These are phyloP conservation scores for Leishmania gerbilli DNA, from an alignment of 208 protist species.

Conservation along the genomic window DNA sequence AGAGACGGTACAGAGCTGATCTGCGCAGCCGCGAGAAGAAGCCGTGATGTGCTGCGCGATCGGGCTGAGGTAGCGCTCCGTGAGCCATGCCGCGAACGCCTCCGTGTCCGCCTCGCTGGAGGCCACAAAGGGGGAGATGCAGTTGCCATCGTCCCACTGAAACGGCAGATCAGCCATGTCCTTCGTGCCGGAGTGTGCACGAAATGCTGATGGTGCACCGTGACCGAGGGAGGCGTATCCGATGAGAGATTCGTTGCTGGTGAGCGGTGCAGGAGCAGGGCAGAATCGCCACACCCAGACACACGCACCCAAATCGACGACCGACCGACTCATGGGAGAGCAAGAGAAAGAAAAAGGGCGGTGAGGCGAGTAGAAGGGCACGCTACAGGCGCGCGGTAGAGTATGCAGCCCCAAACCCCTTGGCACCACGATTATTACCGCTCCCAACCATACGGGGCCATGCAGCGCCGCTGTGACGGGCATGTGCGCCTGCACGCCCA, in stretches of 20 bases:
- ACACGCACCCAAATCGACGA: background rate
- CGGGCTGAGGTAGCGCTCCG: conserved; percentile 14
- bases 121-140: conserved; percentile 74
- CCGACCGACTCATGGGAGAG: background rate
- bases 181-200: background rate
- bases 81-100: conserved; percentile 45
- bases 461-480: background rate
- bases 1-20: background rate
- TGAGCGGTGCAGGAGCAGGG: background rate
- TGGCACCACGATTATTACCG: background rate
- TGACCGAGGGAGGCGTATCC: background rate
- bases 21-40: background rate
- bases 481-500: background rate
- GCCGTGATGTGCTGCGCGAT: background rate
- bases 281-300: background rate
- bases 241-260: background rate
- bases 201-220: background rate
- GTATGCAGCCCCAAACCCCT: background rate
- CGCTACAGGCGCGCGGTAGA: background rate
- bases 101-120: conserved; percentile 37
- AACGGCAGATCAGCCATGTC: conserved; percentile 59
- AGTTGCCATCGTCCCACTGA: conserved; percentile 80
- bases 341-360: background rate
- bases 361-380: background rate
- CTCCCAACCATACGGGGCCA: background rate